Conservation (phyloP, 2,329 filamentous ascomycete species). For the Arthrobotrys sinensis region DNA sequence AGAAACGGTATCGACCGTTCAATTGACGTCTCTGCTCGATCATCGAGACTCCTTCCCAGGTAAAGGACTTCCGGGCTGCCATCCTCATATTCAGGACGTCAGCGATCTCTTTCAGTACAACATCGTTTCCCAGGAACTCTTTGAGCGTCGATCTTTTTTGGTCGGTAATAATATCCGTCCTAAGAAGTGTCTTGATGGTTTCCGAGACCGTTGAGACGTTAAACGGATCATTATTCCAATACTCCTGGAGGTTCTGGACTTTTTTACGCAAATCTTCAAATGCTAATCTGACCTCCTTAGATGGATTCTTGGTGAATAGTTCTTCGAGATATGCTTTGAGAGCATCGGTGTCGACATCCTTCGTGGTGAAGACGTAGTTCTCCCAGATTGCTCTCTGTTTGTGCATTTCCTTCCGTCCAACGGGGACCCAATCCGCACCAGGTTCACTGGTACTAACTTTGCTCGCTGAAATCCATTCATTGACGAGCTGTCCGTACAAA, state of each 20-base stretch:
- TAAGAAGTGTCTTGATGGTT: conserved; percentile 71
- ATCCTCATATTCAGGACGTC: conserved; percentile 75
- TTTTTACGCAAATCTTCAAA: conserved; percentile 68
- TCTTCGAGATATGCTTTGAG: conserved; percentile 71
- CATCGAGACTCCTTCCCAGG: conserved; percentile 70
- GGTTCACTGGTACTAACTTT: conserved; percentile 62
- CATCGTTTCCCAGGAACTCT: conserved; percentile 71
- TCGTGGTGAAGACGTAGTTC: conserved; percentile 71
- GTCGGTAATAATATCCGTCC: conserved; percentile 71
- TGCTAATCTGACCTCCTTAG: conserved; percentile 68
- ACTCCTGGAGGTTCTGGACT: conserved; percentile 64
- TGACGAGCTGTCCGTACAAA: conserved; percentile 73
- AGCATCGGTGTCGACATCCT: conserved; percentile 69
- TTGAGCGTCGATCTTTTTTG: conserved; percentile 71
- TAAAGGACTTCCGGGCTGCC: conserved; percentile 71
- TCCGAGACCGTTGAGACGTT: conserved; percentile 68
- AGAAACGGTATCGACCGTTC: conserved; percentile 74
- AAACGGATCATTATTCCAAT: conserved; percentile 66
- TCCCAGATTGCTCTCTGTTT: conserved; percentile 73
- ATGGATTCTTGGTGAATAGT: conserved; percentile 69
- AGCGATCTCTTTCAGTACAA: conserved; percentile 72
- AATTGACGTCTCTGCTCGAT: conserved; percentile 72
- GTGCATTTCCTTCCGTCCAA: conserved; percentile 72
- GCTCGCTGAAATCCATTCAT: conserved; percentile 70
- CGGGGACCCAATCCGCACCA: conserved; percentile 62